Evolutionary conservation across 768 basidiomycete genomes (phyloP), one percentile per base, ranked within the genome.

Genomic region (Sutorius australiensis): DNA sequence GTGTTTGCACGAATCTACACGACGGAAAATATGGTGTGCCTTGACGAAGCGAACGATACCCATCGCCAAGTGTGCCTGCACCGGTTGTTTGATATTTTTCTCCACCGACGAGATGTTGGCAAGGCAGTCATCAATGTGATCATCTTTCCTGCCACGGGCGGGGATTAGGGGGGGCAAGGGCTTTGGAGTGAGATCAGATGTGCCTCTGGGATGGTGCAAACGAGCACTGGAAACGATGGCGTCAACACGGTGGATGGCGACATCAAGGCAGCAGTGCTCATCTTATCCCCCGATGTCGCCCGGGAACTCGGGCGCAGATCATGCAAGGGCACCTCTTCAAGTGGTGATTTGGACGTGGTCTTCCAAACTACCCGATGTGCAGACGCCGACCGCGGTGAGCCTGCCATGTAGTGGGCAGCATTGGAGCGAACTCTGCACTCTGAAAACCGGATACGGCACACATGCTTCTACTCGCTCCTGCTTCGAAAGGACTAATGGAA

Each of bases 401-500:
- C 38, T 46, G 17, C 33, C 44, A 52, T 53, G 33, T 36, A 37
- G 55, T 27, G 47, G 33, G 46, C 49, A 57, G 57, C 53, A 53
- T 2, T 47, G 43, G 21, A 42, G 36, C n/a, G 36, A 41, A 40
- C 33, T 44, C 32, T 39, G 45, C 46, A 12, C 33, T 54, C 50
- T 45, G 54, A 54, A 48, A 11, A 31, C 50, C 38, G 31, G 39
- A 61, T 51, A 49, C 43, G 48, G 51, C 16, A 50, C 28, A 37
- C 43, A 49, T 32, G 8, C 45, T 53, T 50, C 53, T 54, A 44
- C 41, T 8, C 1, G 14, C 54, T 54, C 51, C 51, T 24, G 39
- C 56, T 58, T 64, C 51, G 51, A 53, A 60, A 50, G 50, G 48
- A 24, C 34, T 6, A 42, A 49, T 48, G 60, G 62, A 54, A 55